phyloP scores from a whole-genome alignment of 2,329 filamentous ascomycete genomes.

The Dactylellina parvicollis region DNA sequence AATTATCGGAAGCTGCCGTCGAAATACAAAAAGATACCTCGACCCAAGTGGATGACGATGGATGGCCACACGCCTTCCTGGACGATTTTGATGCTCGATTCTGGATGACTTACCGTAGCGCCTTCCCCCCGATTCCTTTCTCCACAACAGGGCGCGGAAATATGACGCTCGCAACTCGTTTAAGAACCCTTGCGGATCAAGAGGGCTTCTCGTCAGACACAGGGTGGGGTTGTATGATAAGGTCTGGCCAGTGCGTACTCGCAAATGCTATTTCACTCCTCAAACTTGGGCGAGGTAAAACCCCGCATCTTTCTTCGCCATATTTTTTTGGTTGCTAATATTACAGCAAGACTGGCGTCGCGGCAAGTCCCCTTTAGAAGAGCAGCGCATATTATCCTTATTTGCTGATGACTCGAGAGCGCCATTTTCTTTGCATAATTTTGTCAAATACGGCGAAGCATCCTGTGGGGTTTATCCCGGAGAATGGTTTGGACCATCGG shows the following conservation, averaged over 20 bases:
- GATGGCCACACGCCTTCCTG: conserved; percentile 84
- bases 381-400: conserved; percentile 76
- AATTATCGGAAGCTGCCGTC: conserved; percentile 36
- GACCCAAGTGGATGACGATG: conserved; percentile 48
- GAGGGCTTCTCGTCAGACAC: conserved; percentile 89
- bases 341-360: conserved; percentile 76
- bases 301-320: conserved; percentile 11
- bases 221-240: conserved; percentile 99
- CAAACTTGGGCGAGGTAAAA: conserved; percentile 78
- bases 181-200: conserved; percentile 77
- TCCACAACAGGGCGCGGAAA: conserved; percentile 76
- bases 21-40: conserved; percentile 48
- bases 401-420: conserved; percentile 89
- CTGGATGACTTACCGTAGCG: conserved; percentile 96
- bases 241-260: conserved; percentile 90
- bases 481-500: conserved; percentile 99
- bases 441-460: conserved; percentile 85
- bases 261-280: conserved; percentile 83
- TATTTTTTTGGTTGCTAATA: conserved; percentile 54
- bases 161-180: conserved; percentile 83
- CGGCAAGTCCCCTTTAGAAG: conserved; percentile 68
- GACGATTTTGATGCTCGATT: conserved; percentile 91
- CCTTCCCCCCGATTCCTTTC: conserved; percentile 82
- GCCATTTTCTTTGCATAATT: conserved; percentile 93
- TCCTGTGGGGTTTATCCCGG: conserved; percentile 94